Base-by-base conservation (phyloP, 2,329 filamentous ascomycete genomes). In the Trichophyton verrucosum region DNA sequence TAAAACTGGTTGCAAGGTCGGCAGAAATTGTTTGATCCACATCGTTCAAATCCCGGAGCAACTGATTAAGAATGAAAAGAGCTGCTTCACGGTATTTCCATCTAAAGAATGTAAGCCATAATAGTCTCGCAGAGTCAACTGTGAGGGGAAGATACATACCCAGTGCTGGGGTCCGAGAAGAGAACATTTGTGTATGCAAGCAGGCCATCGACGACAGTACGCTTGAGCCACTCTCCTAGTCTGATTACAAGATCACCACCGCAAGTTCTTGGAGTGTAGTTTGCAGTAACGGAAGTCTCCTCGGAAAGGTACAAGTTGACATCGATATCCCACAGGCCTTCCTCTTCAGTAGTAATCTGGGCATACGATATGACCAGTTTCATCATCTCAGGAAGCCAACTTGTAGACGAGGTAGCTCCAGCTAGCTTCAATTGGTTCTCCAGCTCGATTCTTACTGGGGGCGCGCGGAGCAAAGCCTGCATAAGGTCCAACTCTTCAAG, bases 271-370 rank as follows among this genome's bases (percentile, higher is more conserved):
- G 94, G 89, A 0, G 94, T 96, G 75, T 97, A 99, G 73, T 97
- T 97, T 36, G 91, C 89, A 11, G 91, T 96, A 17, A 96, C 88
- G 1, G 91, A 92, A 1, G 90, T 92, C 75, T 97, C 92, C 74
- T 99, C 94, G 0, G 91, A 92, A 55, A 99, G 80, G 74, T 95
- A 99, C 1, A 99, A 82, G 62, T 95, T 97, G 66, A 95, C 88
- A 73, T 99, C 94, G 64, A 96, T 90, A 67, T 96, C 90, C 94
- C 94, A 99, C 8, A 99, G 76, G 6, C 89, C 90, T 75, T 96
- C 90, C 70, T 97, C 94, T 72, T 99, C 94, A 30, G 84, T 86
- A 1, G 88, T 91, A 67, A 99, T 95, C 65, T 92, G 89, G 11
- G 91, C 87, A 74, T 95, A 97, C 1, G 86, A 84, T 20, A 91